Conservation (phyloP, 495 filamentous ascomycete species). For the Annulohypoxylon maeteangense region DNA sequence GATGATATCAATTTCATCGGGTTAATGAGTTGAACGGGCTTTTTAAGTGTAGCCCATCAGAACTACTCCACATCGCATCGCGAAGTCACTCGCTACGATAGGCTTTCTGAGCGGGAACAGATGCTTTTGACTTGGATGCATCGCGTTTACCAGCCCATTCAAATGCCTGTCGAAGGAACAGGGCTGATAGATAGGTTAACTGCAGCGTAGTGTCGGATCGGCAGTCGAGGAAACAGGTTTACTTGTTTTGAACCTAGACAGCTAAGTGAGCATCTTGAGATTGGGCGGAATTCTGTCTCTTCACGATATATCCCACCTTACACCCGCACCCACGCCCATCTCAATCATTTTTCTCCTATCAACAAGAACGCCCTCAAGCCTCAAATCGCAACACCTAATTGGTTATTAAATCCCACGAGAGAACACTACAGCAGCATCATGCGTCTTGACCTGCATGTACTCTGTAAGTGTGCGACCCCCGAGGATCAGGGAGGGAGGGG, state of each 20-base stretch:
- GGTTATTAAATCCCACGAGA: constrained; percentile 7
- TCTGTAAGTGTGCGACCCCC: constrained; percentile 22
- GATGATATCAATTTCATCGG: not conserved
- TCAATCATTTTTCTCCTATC: constrained; percentile 3
- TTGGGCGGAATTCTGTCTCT: not conserved
- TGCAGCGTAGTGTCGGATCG: not conserved
- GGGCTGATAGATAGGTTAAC: not conserved
- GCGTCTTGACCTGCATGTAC: constrained; percentile 40
- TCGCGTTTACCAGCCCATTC: not conserved
- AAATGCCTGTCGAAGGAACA: not conserved
- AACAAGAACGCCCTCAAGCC: not conserved
- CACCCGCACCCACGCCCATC: not conserved
- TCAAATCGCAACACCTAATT: constrained; percentile 23
- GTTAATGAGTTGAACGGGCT: not conserved
- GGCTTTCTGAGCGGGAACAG: not conserved
- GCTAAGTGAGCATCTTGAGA: not conserved
- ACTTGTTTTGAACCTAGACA: not conserved
- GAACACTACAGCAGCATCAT: constrained; percentile 17
- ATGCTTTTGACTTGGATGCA: not conserved
- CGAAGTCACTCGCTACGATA: constrained; percentile 6
- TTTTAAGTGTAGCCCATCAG: constrained; percentile 6
- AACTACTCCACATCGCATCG: constrained; percentile 14
- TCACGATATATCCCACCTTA: not conserved
- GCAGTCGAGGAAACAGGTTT: not conserved
- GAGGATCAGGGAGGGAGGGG: constrained; percentile 29